Evolutionary conservation across 495 filamentous ascomycete species (phyloP), one percentile per base, ranked within the genome.

Genomic region (Xylaria bambusicola): DNA sequence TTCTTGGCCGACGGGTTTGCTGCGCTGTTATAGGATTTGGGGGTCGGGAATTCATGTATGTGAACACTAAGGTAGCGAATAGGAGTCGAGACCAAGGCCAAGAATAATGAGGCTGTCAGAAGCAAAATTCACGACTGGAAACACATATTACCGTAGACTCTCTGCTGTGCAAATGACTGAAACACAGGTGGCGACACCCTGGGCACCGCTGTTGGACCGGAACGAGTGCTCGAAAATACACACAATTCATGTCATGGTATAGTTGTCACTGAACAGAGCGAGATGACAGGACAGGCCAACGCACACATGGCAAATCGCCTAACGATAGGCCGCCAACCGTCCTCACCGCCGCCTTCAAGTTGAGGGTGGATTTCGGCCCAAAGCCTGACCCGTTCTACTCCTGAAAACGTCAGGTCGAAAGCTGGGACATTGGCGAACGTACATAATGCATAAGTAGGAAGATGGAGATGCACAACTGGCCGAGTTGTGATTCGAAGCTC

Each of bases 341-440:
- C 5, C n/a, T 46, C 20, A 18, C 20, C 20, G 26, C 10, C 40
- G 41, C 41, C 49, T 52, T 60, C n/a, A 33, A n/a, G 29, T 29
- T 47, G 49, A 36, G n/a, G n/a, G n/a, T 53, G n/a, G 9, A 60
- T 60, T 52, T 60, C 57, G 29, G 49, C 57, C 48, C 47, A 52
- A 59, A 26, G 33, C 38, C 47, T 31, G 46, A 52, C 26, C 36
- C 12, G 40, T 46, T 50, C 2, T 5, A 21, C 24, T 33, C 18
- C 23, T 15, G 1, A 40, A 31, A 8, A 29, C 44, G 26, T 41
- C 55, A 31, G 44, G 55, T 41, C 27, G 56, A 44, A 58, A 58
- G 12, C 27, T 17, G 26, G 12, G 29, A 13, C 6, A 35, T 52
- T 17, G 47, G 31, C 40, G 5, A 29, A 21, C 35, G 7, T 53